Evolutionary conservation across 805 yeast genomes (phyloP).

Genomic region (Brettanomyces nanus): DNA sequence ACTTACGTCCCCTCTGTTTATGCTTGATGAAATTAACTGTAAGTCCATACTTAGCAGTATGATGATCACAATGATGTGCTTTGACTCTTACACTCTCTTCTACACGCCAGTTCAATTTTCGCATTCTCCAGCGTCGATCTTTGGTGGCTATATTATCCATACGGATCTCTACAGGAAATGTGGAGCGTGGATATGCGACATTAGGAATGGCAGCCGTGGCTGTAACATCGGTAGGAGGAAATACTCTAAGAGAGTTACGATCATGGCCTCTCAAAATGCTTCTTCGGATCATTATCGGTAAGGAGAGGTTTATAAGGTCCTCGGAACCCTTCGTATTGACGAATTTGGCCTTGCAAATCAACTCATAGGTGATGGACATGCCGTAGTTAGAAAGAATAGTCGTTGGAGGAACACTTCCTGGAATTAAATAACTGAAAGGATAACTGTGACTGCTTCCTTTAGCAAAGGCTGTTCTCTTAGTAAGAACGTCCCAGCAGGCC

Average conservation of each 20-base stretch:
- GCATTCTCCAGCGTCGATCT: constrained; percentile 81
- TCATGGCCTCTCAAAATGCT: constrained; percentile 78
- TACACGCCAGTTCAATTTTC: constrained; percentile 80
- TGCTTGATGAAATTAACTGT: constrained; percentile 35
- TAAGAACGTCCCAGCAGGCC: constrained; percentile 84
- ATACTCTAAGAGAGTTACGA: constrained; percentile 77
- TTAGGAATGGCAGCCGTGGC: constrained; percentile 85
- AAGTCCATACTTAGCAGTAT: constrained; percentile 39
- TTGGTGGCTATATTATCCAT: constrained; percentile 60
- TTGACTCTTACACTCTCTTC: constrained; percentile 72
- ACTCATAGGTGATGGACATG: constrained; percentile 59
- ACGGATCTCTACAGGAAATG: constrained; percentile 75
- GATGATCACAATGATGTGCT: constrained; percentile 50
- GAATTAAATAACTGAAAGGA: constrained; percentile 84
- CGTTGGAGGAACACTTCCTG: constrained; percentile 84
- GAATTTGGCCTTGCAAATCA: constrained; percentile 52
- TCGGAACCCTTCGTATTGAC: constrained; percentile 29
- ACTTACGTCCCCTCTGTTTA: constrained; percentile 16
- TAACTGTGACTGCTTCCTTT: constrained; percentile 67
- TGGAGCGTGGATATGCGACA: constrained; percentile 80
- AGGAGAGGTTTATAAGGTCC: constrained; percentile 32
- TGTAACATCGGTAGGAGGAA: constrained; percentile 90
- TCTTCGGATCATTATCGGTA: constrained; percentile 69
- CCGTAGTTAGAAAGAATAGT: constrained; percentile 48
- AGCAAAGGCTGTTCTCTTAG: constrained; percentile 47